phyloP scores from a whole-genome alignment of 1,284 basidiomycete genomes.

The Ustilago curta region DNA sequence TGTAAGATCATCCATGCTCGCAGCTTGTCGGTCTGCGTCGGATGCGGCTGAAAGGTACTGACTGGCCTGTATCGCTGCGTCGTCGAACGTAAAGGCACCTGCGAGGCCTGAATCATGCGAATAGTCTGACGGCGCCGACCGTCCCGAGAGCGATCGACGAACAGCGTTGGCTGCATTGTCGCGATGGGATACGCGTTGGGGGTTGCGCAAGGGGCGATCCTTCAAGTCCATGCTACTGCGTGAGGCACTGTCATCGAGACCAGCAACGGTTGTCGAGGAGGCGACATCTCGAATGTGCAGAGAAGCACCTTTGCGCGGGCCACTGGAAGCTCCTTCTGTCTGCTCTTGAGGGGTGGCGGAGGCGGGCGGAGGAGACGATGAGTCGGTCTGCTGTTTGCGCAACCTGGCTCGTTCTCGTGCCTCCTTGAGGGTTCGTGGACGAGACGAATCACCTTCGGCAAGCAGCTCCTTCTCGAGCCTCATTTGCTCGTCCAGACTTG shows the following conservation, averaged over 20 bases:
- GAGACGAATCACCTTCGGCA: slow-evolving; percentile 32
- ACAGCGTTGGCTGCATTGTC: slow-evolving; percentile 11
- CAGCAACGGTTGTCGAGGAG: slow-evolving; percentile 18
- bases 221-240: slow-evolving; percentile 35
- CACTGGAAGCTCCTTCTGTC: slow-evolving; percentile 1
- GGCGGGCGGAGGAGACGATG: slow-evolving; percentile 7
- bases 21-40: neutral
- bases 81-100: slow-evolving; percentile 24
- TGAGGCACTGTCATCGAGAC: slow-evolving; percentile 14
- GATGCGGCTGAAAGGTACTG: neutral
- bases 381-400: slow-evolving; percentile 40
- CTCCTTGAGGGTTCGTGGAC: slow-evolving; percentile 52
- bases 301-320: slow-evolving; percentile 25
- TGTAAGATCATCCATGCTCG: slow-evolving; percentile 54
- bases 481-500: slow-evolving; percentile 37
- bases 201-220: slow-evolving; percentile 42
- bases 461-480: slow-evolving; percentile 43
- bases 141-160: slow-evolving; percentile 26
- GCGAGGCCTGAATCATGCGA: slow-evolving; percentile 42
- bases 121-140: slow-evolving; percentile 50
- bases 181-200: slow-evolving; percentile 31
- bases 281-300: slow-evolving; percentile 30
- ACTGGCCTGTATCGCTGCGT: neutral
- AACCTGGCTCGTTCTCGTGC: slow-evolving; percentile 47
- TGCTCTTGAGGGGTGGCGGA: slow-evolving; percentile 3